These are phyloP conservation scores for Sporothrix dimorphospora DNA, from an alignment of 2,329 filamentous ascomycete species.

Conservation along the genomic window DNA sequence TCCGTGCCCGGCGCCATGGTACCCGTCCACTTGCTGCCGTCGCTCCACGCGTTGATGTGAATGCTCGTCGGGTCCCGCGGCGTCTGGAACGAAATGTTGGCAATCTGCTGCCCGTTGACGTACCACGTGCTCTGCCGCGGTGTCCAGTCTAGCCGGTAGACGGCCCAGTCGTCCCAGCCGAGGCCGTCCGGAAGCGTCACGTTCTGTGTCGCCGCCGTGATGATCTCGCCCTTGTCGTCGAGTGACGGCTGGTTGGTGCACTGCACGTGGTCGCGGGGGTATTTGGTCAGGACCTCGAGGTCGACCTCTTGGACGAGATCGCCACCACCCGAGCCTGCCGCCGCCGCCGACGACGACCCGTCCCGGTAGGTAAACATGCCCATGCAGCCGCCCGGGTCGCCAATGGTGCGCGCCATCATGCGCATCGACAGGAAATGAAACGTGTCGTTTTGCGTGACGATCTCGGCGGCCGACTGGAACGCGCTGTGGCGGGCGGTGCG, in stretches of 20 bases:
- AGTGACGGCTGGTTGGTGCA: slow-evolving; percentile 66
- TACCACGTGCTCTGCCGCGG: slow-evolving; percentile 58
- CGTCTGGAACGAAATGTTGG: slow-evolving; percentile 58
- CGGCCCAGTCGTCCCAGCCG: slow-evolving; percentile 59
- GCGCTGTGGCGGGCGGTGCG: slow-evolving; percentile 49
- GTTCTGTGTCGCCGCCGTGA: slow-evolving; percentile 53
- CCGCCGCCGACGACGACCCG: neutral
- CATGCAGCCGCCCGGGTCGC: slow-evolving; percentile 53
- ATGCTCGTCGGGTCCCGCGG: slow-evolving; percentile 57
- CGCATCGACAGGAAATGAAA: slow-evolving; percentile 51
- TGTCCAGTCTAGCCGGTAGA: slow-evolving; percentile 64
- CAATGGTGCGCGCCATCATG: slow-evolving; percentile 55
- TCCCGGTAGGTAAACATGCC: slow-evolving; percentile 58
- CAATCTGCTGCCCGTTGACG: slow-evolving; percentile 54
- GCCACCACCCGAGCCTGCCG: slow-evolving; percentile 26
- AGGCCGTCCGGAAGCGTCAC: slow-evolving; percentile 49
- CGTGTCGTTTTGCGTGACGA: slow-evolving; percentile 45
- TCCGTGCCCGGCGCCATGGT: slow-evolving; percentile 56
- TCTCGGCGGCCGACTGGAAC: slow-evolving; percentile 55
- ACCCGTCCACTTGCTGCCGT: slow-evolving; percentile 63
- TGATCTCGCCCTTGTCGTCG: slow-evolving; percentile 48
- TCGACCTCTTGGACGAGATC: slow-evolving; percentile 55
- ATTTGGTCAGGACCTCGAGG: slow-evolving; percentile 56
- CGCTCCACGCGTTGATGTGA: slow-evolving; percentile 64
- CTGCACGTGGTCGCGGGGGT: slow-evolving; percentile 49